Conservation (phyloP, 345 rosid species). For the Alliaria petiolata region DNA sequence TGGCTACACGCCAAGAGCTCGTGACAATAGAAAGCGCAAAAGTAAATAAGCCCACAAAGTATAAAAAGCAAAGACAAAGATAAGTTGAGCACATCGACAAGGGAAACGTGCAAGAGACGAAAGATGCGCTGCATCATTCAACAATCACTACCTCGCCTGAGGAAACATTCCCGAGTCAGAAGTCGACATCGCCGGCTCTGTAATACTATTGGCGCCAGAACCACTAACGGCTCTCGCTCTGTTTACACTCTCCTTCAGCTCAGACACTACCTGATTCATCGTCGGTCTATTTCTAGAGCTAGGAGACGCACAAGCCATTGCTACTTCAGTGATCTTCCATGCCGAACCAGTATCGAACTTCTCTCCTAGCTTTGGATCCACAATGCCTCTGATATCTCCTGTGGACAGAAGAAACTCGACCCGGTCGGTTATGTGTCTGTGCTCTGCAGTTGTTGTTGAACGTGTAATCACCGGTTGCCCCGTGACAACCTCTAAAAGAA, state of each 20-base stretch:
- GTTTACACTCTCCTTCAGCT: slow-evolving; percentile 34
- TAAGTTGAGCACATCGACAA: too few species aligned
- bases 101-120: too few species aligned
- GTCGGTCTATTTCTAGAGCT: slow-evolving; percentile 35
- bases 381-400: background rate
- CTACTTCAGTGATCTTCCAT: background rate
- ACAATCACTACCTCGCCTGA: slow-evolving; percentile 14
- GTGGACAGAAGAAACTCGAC: background rate
- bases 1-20: too few species aligned
- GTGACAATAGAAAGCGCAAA: too few species aligned
- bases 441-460: background rate
- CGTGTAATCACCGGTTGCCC: background rate
- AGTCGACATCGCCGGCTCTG: background rate
- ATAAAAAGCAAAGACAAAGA: too few species aligned
- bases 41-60: too few species aligned
- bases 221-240: background rate
- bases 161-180: slow-evolving; percentile 19
- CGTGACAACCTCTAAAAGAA: background rate
- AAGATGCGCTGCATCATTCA: background rate
- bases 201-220: background rate
- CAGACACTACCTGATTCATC: slow-evolving; percentile 37
- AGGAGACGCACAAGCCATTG: background rate
- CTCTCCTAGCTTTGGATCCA: background rate
- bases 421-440: background rate
- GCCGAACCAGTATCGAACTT: background rate